phyloP scores from a whole-genome alignment of 2,329 filamentous ascomycete genomes.

The Xylariales sp. region DNA sequence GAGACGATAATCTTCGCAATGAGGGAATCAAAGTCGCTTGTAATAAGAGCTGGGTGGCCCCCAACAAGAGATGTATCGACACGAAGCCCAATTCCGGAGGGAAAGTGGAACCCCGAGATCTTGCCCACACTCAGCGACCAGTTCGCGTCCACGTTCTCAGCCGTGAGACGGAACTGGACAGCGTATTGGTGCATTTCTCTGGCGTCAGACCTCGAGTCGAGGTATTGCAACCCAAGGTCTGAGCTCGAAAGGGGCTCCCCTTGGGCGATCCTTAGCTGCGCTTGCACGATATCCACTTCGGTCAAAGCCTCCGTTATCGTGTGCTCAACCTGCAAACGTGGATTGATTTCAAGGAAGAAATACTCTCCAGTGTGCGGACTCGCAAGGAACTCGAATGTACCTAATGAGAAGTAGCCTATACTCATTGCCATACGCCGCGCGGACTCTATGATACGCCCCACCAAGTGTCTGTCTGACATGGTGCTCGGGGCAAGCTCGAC shows the following conservation, averaged over 20 bases:
- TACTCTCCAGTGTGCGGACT: constrained; percentile 42
- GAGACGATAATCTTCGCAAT: constrained; percentile 57
- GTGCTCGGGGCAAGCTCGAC: constrained; percentile 55
- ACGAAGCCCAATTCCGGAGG: constrained; percentile 52
- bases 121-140: constrained; percentile 58
- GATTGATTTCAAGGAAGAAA: constrained; percentile 59
- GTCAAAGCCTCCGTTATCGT: constrained; percentile 55
- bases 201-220: constrained; percentile 19
- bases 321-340: constrained; percentile 57
- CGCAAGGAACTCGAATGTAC: constrained; percentile 62
- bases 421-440: constrained; percentile 47
- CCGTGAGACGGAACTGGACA: constrained; percentile 53
- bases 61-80: constrained; percentile 51
- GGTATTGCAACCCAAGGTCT: constrained; percentile 25
- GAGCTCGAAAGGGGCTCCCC: constrained; percentile 36
- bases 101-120: constrained; percentile 48
- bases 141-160: constrained; percentile 47
- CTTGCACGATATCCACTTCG: constrained; percentile 48
- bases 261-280: constrained; percentile 50
- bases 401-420: constrained; percentile 52
- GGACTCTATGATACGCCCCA: constrained; percentile 45
- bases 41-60: constrained; percentile 37
- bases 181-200: constrained; percentile 35
- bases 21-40: constrained; percentile 54
- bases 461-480: constrained; percentile 37